Percentiles rank a stretch among this genome's conserved stretches.
Conservation (phyloP, 805 yeast genomes). For the Jamesozyma lodderae region DNA sequence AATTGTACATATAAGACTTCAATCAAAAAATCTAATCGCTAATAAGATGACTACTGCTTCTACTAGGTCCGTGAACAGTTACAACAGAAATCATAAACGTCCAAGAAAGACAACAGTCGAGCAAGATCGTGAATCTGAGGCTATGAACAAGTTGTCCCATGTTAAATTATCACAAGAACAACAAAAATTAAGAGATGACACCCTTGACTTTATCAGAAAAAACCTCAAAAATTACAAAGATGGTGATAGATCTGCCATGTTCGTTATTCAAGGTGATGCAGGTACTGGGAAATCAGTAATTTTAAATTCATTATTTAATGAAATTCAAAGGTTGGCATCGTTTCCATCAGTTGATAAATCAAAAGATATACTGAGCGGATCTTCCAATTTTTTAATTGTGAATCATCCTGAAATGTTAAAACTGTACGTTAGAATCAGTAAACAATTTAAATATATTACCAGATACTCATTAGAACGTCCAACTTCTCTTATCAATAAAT, state of each 20-base stretch:
- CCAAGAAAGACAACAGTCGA: conserved; percentile 35
- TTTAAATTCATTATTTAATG: conserved; percentile 36
- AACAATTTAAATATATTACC: conserved; percentile 31
- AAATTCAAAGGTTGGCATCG: conserved; percentile 29
- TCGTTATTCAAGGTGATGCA: conserved; percentile 40
- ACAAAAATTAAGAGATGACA: conserved; percentile 19
- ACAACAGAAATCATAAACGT: not conserved
- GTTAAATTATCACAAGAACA: conserved; percentile 35
- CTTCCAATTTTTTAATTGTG: conserved; percentile 34
- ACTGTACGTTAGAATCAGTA: conserved; percentile 34
- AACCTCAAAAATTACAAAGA: conserved; percentile 14
- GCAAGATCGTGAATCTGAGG: conserved; percentile 16
- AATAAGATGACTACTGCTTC: no score
- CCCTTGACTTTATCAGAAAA: conserved; percentile 26
- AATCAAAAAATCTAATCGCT: no score
- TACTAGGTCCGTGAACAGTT: no score
- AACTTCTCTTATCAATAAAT: conserved; percentile 35
- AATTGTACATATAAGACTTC: no score
- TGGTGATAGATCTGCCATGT: conserved; percentile 27
- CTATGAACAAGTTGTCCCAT: conserved; percentile 32
- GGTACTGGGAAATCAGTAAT: conserved; percentile 42
- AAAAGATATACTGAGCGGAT: conserved; percentile 20
- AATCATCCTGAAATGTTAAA: conserved; percentile 43
- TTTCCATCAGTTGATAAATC: conserved; percentile 7
- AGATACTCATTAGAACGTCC: conserved; percentile 38